Evolutionary conservation across 2,329 filamentous ascomycete genomes (phyloP), one percentile per base, ranked within the genome.

Genomic region (Pseudogymnoascus sp.): DNA sequence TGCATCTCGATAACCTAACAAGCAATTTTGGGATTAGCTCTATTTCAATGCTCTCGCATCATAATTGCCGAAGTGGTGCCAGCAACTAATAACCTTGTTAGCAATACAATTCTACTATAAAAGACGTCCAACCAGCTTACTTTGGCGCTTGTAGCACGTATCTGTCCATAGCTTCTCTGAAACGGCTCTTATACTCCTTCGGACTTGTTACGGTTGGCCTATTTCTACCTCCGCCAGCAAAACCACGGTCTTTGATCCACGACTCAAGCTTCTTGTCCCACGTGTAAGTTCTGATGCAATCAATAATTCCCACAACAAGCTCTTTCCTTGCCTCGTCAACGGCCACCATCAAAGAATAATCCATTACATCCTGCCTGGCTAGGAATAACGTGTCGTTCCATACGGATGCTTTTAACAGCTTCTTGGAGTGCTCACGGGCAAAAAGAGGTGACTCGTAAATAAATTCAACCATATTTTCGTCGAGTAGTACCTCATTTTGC

Each of bases 261-360:
- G 88, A 94, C 76, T 99, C 94, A n/a, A 99, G 82, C 71, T 96
- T 96, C 79, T 99, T 99, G 77, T 99, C 94, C 91, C 94, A 99
- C 0, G 94, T 99, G 71, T 97, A 99, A 0, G 94, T 99, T 60
- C 94, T 85, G 66, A 99, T 97, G 72, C 94, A 97, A 72, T 99
- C 92, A 65, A 99, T 97, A 68, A 99, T 97, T 3, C 94, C 94
- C 2, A 99, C 92, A 12, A 97, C 90, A 12, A 99, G 82, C 74
- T 99, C 92, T 68, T 92, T 92, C 64, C 85, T 83, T 35, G 81
- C 80, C 71, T 96, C 94, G 68, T 99, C 92, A 45, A 99, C 95
- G 0, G 92, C 95, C 59, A 96, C 92, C 94, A 99, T 99, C 45
- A 99, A 81, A 21, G 88, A 94, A 75, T 99, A 99, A 74, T 99